Evolutionary conservation across 2,329 filamentous ascomycete genomes (phyloP), one percentile per base, ranked within the genome.

Genomic region (Fusarium coicis): DNA sequence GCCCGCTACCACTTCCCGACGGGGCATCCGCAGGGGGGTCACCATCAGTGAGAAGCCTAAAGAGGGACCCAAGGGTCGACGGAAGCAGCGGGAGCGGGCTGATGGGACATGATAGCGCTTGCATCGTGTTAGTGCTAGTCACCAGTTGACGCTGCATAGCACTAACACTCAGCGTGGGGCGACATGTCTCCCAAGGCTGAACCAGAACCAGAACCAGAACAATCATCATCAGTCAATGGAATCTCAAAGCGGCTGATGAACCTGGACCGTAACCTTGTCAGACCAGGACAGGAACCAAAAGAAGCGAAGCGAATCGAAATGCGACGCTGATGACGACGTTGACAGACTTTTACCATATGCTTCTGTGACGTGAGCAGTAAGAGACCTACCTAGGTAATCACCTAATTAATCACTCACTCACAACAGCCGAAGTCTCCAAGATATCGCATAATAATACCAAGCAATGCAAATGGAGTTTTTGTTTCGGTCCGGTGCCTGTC

Each of bases 401-500:
- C 53, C 37, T 40, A 40, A 55, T 32, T 18, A 34, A 14, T 34
- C 32, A 36, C 28, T 18, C 15, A 14, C 32, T 50, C 30, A 50
- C 16, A 34, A 50, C 16, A 50, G 7, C 44, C 19, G 5, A 14
- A 30, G 23, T 30, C 19, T 44, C 26, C 26, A 46, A 61, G 12
- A 47, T 37, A 43, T 46, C 32, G 49, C 32, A 54, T 67, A 43
- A 61, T 42, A 30, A 15, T 11, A 36, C n/a, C 26, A 57, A 43
- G 46, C 36, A 49, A 30, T 36, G 46, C 49, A n/a, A 44, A 26
- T 36, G 46, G 43, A 28, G 42, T 23, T 47, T 46, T 34, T 61
- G 67, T 70, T 71, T 71, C 70, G 68, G 61, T 63, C 59, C 44
- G 57, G 67, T 63, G 55, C 55, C 57, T 69, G 61, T 52, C 32